phyloP scores from a whole-genome alignment of 129 eudicot species.

The Artemisia annua region DNA sequence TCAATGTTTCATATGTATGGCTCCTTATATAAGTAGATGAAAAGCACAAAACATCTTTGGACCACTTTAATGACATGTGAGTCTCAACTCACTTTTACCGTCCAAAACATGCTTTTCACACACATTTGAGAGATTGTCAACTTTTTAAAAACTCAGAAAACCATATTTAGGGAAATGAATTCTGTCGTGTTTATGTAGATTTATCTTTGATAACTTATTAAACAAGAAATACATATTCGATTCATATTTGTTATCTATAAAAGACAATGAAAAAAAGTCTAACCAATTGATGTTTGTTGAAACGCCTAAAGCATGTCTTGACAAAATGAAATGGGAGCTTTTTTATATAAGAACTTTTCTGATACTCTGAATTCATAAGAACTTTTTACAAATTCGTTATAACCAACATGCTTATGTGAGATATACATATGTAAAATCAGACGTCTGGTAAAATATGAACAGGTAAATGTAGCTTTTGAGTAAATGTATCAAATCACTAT shows the following conservation, averaged over 20 bases:
- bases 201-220: neutral
- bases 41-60: conserved; percentile 30
- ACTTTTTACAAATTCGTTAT: no score
- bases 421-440: no score
- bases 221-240: neutral
- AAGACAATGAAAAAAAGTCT: neutral
- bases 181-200: neutral
- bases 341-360: no score
- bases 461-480: no score
- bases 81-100: conserved; percentile 34
- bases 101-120: conserved; percentile 49
- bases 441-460: no score
- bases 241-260: neutral
- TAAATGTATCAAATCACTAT: no score
- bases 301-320: neutral
- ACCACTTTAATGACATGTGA: conserved; percentile 24
- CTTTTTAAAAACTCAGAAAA: conserved; percentile 2
- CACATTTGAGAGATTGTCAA: conserved; percentile 3
- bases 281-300: neutral
- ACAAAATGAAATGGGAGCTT: neutral
- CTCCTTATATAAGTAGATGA: conserved; percentile 43
- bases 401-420: no score
- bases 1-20: conserved; percentile 41
- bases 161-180: neutral
- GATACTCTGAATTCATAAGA: no score